These are phyloP conservation scores for Delonix regia DNA, from an alignment of 306 rosid species.

Conservation along the genomic window DNA sequence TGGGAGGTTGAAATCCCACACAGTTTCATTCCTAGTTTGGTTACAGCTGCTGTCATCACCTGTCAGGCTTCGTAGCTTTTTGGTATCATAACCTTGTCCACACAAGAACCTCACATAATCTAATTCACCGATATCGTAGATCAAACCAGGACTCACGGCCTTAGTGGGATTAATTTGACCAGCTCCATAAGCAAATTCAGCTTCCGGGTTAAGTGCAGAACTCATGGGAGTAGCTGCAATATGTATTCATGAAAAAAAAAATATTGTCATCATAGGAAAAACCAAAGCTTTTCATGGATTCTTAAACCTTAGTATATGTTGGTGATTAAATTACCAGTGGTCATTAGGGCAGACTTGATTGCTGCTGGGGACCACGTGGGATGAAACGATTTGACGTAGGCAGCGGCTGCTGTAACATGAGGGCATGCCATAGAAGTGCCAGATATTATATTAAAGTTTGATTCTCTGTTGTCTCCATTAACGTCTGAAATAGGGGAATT, in stretches of 20 bases:
- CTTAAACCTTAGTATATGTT: too few species aligned
- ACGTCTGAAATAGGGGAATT: neutral
- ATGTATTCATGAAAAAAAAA: too few species aligned
- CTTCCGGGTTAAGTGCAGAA: slow-evolving; percentile 22
- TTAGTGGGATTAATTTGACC: slow-evolving; percentile 42
- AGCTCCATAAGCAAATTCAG: slow-evolving; percentile 50
- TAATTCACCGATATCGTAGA: slow-evolving; percentile 9
- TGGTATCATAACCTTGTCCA: slow-evolving; percentile 41
- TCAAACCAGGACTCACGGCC: slow-evolving; percentile 41
- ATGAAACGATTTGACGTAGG: slow-evolving; percentile 50
- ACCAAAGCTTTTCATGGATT: too few species aligned
- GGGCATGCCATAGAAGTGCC: slow-evolving; percentile 66
- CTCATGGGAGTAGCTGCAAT: slow-evolving; percentile 36
- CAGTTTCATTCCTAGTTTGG: neutral
- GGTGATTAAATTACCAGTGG: slow-evolving; percentile 43
- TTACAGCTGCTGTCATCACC: slow-evolving; percentile 11
- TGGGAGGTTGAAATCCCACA: slow-evolving; percentile 43
- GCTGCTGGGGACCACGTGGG: slow-evolving; percentile 53
- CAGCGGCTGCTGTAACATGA: slow-evolving; percentile 44
- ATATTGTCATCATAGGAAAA: too few species aligned
- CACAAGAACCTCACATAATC: slow-evolving; percentile 41
- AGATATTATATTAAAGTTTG: neutral
- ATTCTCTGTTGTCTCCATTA: slow-evolving; percentile 4
- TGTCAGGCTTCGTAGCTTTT: neutral
- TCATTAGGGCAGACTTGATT: slow-evolving; percentile 40